Percentiles rank a stretch among this genome's conserved stretches.
Evolutionary conservation across 1,139 yeast species (phyloP).

Genomic region (Meyerozyma smithsonii): DNA sequence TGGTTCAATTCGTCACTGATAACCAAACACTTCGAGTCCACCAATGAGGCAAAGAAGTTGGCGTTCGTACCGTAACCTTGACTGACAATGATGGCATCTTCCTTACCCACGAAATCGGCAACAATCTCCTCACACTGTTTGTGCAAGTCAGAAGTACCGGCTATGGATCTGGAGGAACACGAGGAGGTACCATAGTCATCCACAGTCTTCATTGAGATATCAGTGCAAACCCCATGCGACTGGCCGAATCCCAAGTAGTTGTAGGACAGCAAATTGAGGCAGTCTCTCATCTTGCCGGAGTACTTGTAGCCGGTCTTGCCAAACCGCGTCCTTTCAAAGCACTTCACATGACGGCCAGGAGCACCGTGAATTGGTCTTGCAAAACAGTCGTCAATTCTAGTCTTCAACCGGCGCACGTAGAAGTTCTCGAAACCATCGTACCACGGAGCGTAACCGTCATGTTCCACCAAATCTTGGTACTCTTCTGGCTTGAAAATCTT

Average conservation of each 20-base stretch:
- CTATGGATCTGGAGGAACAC: constrained; percentile 69
- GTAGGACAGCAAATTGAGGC: constrained; percentile 84
- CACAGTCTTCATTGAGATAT: constrained; percentile 60
- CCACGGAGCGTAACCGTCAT: constrained; percentile 95
- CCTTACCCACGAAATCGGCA: constrained; percentile 88
- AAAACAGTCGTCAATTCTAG: constrained; percentile 89
- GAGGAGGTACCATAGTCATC: constrained; percentile 69
- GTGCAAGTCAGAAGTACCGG: constrained; percentile 80
- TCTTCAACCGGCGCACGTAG: constrained; percentile 86
- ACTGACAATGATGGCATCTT: constrained; percentile 78
- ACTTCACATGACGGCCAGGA: constrained; percentile 85
- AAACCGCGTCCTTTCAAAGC: constrained; percentile 68
- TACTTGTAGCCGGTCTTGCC: constrained; percentile 62
- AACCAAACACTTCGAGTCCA: constrained; percentile 83
- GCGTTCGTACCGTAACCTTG: constrained; percentile 98
- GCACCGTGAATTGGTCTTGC: constrained; percentile 95
- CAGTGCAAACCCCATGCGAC: constrained; percentile 88
- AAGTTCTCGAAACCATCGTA: constrained; percentile 90
- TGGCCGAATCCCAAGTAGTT: constrained; percentile 97
- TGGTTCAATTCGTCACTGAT: constrained; percentile 94
- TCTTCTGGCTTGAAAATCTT: constrained; percentile 62
- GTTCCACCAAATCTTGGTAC: constrained; percentile 64
- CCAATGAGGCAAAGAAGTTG: constrained; percentile 76
- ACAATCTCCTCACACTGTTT: constrained; percentile 66
- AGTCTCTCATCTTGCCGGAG: constrained; percentile 70